Conservation (phyloP, 345 rosid genomes). For the Bruguiera sexangula region DNA sequence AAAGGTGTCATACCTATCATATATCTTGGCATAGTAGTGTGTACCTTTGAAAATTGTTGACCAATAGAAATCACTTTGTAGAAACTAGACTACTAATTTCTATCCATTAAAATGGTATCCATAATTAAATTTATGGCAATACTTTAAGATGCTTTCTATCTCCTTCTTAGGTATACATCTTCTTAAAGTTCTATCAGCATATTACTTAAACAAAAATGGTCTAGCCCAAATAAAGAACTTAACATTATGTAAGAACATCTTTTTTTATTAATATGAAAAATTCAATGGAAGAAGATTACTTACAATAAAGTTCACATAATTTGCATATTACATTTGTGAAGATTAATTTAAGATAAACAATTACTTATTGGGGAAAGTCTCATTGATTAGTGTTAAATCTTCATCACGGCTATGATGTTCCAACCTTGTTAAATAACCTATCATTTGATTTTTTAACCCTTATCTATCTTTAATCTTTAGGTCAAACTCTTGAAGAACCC, state of each 20-base stretch:
- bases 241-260: neutral
- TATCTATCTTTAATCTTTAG: neutral
- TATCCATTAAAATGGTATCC: neutral
- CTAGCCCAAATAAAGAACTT: neutral
- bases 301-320: neutral
- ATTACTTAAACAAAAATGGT: neutral
- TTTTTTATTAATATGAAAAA: neutral
- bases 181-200: neutral
- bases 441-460: neutral
- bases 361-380: neutral
- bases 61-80: neutral
- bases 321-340: neutral
- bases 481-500: neutral
- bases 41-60: neutral
- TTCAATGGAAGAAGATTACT: neutral
- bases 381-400: neutral
- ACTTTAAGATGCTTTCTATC: neutral
- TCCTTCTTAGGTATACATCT: conserved; percentile 4
- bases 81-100: neutral
- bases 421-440: neutral
- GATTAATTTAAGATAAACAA: neutral
- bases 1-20: neutral
- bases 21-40: neutral
- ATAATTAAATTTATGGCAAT: neutral
- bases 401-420: neutral